Evolutionary conservation across 179 eudicot species (phyloP).

Genomic region (Pouteria campechiana): DNA sequence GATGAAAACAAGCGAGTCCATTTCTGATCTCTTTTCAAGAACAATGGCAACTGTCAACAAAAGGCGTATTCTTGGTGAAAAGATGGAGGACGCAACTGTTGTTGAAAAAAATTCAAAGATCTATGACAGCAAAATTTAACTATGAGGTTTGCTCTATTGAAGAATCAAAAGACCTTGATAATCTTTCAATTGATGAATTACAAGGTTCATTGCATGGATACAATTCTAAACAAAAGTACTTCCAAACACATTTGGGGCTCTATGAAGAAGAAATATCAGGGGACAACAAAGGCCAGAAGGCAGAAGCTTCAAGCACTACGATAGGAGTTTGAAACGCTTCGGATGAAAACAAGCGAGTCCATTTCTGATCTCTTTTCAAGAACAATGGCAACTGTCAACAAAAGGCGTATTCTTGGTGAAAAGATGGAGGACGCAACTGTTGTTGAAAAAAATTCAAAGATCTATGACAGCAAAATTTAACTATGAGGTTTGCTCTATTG

Average conservation of each 20-base stretch:
- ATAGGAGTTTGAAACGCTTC: background rate
- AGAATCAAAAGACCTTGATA: conserved; percentile 1
- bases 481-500: background rate
- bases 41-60: background rate
- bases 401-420: background rate
- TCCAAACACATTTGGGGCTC: background rate
- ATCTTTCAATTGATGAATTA: background rate
- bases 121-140: background rate
- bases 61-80: conserved; percentile 10
- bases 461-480: background rate
- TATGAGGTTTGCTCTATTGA: background rate
- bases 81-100: conserved; percentile 2
- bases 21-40: background rate
- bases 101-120: conserved; percentile 6
- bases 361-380: background rate
- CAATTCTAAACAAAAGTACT: background rate
- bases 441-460: background rate
- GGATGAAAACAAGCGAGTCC: background rate
- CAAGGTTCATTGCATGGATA: conserved; percentile 5
- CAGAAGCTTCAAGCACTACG: background rate
- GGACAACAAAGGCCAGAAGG: background rate
- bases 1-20: background rate
- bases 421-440: background rate
- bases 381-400: background rate
- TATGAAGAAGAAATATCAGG: background rate